Base-by-base conservation (phyloP, 441 rosid genomes). In the Gossypium lobatum region DNA sequence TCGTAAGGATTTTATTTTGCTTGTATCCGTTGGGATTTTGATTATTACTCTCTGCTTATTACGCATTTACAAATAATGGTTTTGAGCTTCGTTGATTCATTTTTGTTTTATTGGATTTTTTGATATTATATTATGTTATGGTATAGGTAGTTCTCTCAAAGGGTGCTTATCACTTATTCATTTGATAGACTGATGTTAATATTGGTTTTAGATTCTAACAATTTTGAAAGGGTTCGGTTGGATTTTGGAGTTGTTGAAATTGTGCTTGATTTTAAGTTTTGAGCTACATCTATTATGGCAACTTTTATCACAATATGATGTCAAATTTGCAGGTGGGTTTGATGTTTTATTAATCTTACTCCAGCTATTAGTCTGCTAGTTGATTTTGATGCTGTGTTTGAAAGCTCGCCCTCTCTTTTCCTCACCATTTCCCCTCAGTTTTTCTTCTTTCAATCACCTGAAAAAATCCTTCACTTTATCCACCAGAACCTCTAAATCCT, bases 401-500 rank as follows among this genome's bases (percentile, higher is more conserved):
- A 69, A 80, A 65, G 64, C 77, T 72, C 81, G 83, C 55, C 79
- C 83, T 1, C 78, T 76, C 59, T 0, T 77, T 61, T 74, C 83
- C 17, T 73, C 88, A 13, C 54, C 78, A 69, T 37, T 83, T 58
- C 75, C 79, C 55, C 72, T 70, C 77, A 13, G 75, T 72, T 66
- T 83, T 83, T 76, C 83, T 3, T 26, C 80, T 42, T 37, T 85
- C 88, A 79, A 80, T 72, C 85, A 59, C 77, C 55, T 7, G 11
- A 54, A 14, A 54, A 34, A 52, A 39, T 10, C 74, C 63, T 23
- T 48, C 67, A 63, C 9, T 72, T 78, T 53, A 64, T 68, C 79
- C 28, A 31, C 75, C 64, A 65, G 66, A 20, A 6, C 78, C 57
- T 80, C 75, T 42, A 70, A 74, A 11, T 54, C 79, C 79, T 62